Conservation (phyloP, 371 early-diverging fungal genomes). For the Mucor racemosus region DNA sequence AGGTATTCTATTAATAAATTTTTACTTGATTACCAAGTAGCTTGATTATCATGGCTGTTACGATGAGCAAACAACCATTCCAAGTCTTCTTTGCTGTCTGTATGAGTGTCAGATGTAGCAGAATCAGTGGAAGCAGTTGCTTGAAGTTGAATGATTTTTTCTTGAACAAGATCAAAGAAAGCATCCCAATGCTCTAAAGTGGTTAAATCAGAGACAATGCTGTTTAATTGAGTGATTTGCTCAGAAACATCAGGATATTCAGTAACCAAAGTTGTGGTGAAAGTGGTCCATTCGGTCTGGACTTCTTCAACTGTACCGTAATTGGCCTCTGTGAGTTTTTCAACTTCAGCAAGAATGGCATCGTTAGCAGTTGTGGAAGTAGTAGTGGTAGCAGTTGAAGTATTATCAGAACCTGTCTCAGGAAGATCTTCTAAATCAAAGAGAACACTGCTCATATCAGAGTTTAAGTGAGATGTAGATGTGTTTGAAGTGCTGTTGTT, state of each 20-base stretch:
- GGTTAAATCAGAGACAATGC: slow-evolving; percentile 17
- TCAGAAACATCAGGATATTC: slow-evolving; percentile 22
- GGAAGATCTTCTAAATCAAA: slow-evolving; percentile 19
- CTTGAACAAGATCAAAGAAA: slow-evolving; percentile 16
- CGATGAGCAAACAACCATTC: slow-evolving; percentile 28
- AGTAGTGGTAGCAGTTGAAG: not conserved
- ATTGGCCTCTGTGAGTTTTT: slow-evolving; percentile 13
- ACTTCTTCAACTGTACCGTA: slow-evolving; percentile 17
- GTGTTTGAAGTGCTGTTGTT: not conserved
- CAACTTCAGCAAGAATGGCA: slow-evolving; percentile 24
- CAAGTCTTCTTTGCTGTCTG: slow-evolving; percentile 20
- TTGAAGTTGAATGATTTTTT: slow-evolving; percentile 15
- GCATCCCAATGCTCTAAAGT: slow-evolving; percentile 20
- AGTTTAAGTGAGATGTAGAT: slow-evolving; percentile 14
- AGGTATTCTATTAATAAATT: too few relatives aligned
- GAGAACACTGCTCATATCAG: slow-evolving; percentile 20
- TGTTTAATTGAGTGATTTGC: slow-evolving; percentile 20
- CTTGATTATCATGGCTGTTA: slow-evolving; percentile 32
- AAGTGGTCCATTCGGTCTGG: slow-evolving; percentile 26
- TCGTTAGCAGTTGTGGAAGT: slow-evolving; percentile 9
- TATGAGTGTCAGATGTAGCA: slow-evolving; percentile 18
- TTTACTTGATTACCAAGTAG: slow-evolving; percentile 17
- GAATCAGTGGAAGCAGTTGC: not conserved
- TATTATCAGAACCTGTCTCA: not conserved
- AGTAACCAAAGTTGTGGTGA: slow-evolving; percentile 18